phyloP scores from a whole-genome alignment of 1,284 basidiomycete species.

The Sparassis latifolia region DNA sequence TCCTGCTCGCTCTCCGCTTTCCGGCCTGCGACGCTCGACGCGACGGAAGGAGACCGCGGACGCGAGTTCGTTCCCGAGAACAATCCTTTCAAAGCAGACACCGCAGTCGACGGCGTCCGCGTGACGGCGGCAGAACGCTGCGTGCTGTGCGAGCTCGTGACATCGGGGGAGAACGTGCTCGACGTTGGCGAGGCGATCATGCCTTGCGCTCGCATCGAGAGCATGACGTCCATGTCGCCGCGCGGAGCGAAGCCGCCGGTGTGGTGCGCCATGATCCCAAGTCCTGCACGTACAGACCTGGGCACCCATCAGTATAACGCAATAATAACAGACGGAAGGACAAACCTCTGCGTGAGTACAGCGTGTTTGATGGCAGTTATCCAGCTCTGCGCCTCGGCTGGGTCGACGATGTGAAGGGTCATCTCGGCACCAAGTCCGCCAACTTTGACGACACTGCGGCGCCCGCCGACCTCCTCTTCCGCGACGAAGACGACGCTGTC shows the following conservation, averaged over 20 bases:
- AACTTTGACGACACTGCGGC: constrained; percentile 58
- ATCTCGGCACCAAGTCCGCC: constrained; percentile 62
- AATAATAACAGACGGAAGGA: constrained; percentile 3
- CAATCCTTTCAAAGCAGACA: constrained; percentile 49
- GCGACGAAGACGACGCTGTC: constrained; percentile 68
- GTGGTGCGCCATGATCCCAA: constrained; percentile 41
- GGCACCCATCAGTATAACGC: background rate
- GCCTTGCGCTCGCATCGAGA: constrained; percentile 68
- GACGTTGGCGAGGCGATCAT: constrained; percentile 29
- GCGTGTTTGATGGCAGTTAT: constrained; percentile 65
- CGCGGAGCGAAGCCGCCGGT: constrained; percentile 50
- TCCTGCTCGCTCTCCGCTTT: constrained; percentile 21
- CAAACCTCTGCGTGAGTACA: constrained; percentile 64
- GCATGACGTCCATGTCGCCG: constrained; percentile 75
- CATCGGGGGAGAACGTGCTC: constrained; percentile 7
- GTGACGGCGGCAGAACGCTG: background rate
- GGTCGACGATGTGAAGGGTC: constrained; percentile 57
- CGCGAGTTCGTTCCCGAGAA: constrained; percentile 38
- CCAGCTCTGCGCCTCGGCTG: constrained; percentile 61
- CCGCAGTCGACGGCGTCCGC: constrained; percentile 23
- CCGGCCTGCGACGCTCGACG: constrained; percentile 29
- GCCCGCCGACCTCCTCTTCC: constrained; percentile 60
- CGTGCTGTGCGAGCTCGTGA: background rate
- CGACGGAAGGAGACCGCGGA: constrained; percentile 47
- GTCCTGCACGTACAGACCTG: constrained; percentile 61